Base-by-base conservation (phyloP, 345 rosid genomes). In the Camelina neglecta region DNA sequence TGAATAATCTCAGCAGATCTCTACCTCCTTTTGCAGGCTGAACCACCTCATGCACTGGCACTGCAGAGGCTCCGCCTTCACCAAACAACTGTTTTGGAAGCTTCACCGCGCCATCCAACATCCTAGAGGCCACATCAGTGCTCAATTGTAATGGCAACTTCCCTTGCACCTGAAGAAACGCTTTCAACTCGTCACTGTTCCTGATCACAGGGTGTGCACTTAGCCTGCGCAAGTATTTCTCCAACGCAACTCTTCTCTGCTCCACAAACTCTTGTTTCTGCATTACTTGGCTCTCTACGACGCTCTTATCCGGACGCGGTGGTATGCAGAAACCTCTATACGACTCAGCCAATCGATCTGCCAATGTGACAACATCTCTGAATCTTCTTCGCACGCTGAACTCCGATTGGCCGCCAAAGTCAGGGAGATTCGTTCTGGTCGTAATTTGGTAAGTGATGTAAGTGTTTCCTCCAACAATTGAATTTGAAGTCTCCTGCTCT, bases 241-340 rank as follows among this genome's bases (percentile, higher is more conserved):
- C 97, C 78, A 95, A 81, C 3, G 89, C 89, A 62, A 95, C 81
- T 75, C 97, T 84, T 79, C 96, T 85, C 83, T 92, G 97, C 87
- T 95, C 97, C 49, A 95, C 93, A 8, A 95, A 95, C 51, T 90
- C 97, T 86, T 89, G 97, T 81, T 90, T 95, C 59, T 95, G 99
- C 97, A 95, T 92, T 51, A 95, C 93, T 79, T 95, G 97, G 41
- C 93, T 82, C 89, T 92, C 99, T 2, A 92, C 96, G 2, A 95
- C 94, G 65, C 81, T 95, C 86, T 95, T 95, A 56, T 95, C 97
- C 6, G 99, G 97, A 23, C 99, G 77, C 0, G 96, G 96, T 7
- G 98, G 97, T 50, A 95, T 88, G 64, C 87, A 90, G 73, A 82
- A 92, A 7, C 97, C 99, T 76, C 94, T 66, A 55, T 87, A 92